A percentile compares a stretch with the other conserved stretches of the same genome.
These are phyloP conservation scores for Earliella scabrosa DNA, from an alignment of 1,284 basidiomycete species.

Conservation along the genomic window DNA sequence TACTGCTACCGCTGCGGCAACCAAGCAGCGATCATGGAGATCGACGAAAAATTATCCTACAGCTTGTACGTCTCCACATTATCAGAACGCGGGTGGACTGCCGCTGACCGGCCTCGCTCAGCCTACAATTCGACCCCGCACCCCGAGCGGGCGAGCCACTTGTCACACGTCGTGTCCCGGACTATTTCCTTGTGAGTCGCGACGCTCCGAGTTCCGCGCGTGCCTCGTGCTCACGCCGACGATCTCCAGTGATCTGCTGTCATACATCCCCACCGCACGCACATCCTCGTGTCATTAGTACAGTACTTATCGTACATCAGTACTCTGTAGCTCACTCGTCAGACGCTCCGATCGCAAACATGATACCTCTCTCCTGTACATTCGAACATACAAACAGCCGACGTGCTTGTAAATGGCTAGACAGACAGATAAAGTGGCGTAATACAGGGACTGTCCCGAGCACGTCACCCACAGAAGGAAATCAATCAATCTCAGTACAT, in stretches of 20 bases:
- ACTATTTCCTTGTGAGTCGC: conserved; percentile 85
- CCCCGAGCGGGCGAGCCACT: conserved; percentile 98
- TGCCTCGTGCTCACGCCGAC: neutral
- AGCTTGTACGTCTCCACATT: conserved; percentile 70
- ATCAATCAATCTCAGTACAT: neutral
- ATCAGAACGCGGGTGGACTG: conserved; percentile 1
- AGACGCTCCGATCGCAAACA: conserved; percentile 20
- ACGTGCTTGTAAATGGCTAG: conserved; percentile 26
- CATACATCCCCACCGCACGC: conserved; percentile 5
- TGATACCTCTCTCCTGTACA: conserved; percentile 26
- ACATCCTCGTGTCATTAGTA: conserved; percentile 14
- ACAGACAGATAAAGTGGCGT: conserved; percentile 15
- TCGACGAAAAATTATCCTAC: conserved; percentile 97
- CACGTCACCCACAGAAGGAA: neutral
- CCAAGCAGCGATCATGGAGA: conserved; percentile 99
- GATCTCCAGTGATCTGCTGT: conserved; percentile 29
- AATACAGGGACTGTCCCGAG: conserved; percentile 14
- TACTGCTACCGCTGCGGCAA: conserved; percentile 99
- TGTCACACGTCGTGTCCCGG: conserved; percentile 97
- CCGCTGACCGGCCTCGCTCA: conserved; percentile 37
- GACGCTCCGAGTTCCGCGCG: neutral
- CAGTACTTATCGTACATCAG: conserved; percentile 24
- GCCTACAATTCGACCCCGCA: conserved; percentile 99
- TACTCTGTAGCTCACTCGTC: conserved; percentile 23
- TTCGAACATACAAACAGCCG: conserved; percentile 16